Base-by-base conservation (phyloP, 768 basidiomycete species). In the Erythrobasidium yunnanense region DNA sequence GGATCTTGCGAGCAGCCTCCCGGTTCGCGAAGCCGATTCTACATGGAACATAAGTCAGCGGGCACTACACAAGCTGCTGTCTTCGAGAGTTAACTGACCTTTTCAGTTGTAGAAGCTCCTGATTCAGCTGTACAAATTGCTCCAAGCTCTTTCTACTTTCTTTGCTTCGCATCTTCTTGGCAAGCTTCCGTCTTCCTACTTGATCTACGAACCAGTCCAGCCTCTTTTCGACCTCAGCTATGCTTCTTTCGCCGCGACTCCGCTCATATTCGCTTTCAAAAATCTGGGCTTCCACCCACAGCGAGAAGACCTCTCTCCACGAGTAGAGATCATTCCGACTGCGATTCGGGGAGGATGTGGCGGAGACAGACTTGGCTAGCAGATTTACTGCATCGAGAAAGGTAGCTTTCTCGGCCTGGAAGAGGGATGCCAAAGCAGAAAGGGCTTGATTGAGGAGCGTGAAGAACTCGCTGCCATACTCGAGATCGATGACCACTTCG, bases 301-400 rank as follows among this genome's bases (percentile, higher is more conserved):
- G 76, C 66, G 85, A 84, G 73, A 96, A 93, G 29, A 95, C 85
- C 76, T 89, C 84, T 23, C 92, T 79, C 92, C 92, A 95, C 4
- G 83, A 81, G 73, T 88, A 90, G 6, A 96, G 76, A 70, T 96
- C 91, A 11, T 77, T 76, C 68, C 79, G 79, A 1, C 71, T 71
- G 22, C 71, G 63, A 2, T 71, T 52, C 74, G 78, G 69, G 76
- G 78, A 66, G 65, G 75, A 71, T 29, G 75, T 46, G 22, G 66
- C 23, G 5, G 78, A 77, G 15, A 79, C 76, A 4, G 73, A 56
- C 18, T 45, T n/a, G 11, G 78, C 77, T 1, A 86, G 81, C 0
- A 79, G 75, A 8, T 79, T 76, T 58, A 77, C 80, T 74, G 49
- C 81, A 75, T 67, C 74, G 68, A 58, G 83, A 81, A 71, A 90